Conservation (phyloP, 441 rosid species). For the Pelargonium exstipulatum region DNA sequence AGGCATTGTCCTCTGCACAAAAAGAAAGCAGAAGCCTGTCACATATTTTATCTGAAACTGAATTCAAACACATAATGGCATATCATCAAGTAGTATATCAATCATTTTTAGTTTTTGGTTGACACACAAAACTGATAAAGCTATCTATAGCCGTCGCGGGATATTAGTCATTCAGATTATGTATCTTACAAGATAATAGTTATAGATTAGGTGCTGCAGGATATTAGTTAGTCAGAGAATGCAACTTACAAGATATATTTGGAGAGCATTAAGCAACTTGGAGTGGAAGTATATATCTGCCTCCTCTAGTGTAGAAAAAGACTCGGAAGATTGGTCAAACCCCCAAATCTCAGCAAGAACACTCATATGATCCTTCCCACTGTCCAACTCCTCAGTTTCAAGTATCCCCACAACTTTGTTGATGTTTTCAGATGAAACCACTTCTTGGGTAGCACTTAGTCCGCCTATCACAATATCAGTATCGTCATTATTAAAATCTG, state of each 20-base stretch:
- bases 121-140: background rate
- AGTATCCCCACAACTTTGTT: slow-evolving; percentile 29
- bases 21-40: slow-evolving; percentile 21
- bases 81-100: slow-evolving; percentile 6
- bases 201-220: background rate
- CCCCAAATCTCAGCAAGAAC: slow-evolving; percentile 64
- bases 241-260: slow-evolving; percentile 57
- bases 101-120: background rate
- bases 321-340: slow-evolving; percentile 33
- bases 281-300: slow-evolving; percentile 55
- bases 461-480: slow-evolving; percentile 63
- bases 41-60: slow-evolving; percentile 12
- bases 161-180: too few relatives aligned
- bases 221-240: slow-evolving; percentile 8
- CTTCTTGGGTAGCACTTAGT: slow-evolving; percentile 35
- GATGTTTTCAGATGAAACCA: slow-evolving; percentile 28
- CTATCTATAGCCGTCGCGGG: too few relatives aligned
- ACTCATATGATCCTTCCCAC: slow-evolving; percentile 41
- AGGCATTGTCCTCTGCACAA: slow-evolving; percentile 63
- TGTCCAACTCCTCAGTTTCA: slow-evolving; percentile 33
- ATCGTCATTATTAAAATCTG: slow-evolving; percentile 33
- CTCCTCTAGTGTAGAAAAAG: slow-evolving; percentile 40
- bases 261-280: slow-evolving; percentile 73
- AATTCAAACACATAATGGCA: slow-evolving; percentile 11
- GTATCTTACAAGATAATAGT: background rate